Percentiles rank a stretch among this genome's conserved stretches.
phyloP scores from a whole-genome alignment of 352 stramenopile species.

The Phytopythium kandeliae region DNA sequence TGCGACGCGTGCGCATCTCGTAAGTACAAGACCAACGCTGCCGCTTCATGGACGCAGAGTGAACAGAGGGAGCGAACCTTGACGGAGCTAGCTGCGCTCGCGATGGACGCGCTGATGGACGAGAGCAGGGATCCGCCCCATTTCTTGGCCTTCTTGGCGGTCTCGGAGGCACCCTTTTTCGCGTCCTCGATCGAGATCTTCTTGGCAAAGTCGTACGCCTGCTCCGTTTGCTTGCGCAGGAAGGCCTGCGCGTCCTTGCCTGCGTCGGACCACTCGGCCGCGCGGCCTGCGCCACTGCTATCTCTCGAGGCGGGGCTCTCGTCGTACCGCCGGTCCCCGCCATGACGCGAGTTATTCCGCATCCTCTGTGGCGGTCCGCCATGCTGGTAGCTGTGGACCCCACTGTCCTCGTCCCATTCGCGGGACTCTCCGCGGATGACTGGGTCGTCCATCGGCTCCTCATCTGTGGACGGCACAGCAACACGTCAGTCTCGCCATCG shows the following conservation, averaged over 20 bases:
- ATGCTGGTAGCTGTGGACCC: conserved; percentile 21
- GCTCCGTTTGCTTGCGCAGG: conserved; percentile 78
- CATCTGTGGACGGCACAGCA: conserved; percentile 15
- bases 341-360: not conserved
- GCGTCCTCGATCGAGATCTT: conserved; percentile 86
- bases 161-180: conserved; percentile 75
- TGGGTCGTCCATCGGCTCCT: conserved; percentile 15
- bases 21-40: too few relatives aligned
- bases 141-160: conserved; percentile 86
- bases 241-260: conserved; percentile 56
- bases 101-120: conserved; percentile 72
- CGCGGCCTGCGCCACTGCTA: conserved; percentile 2
- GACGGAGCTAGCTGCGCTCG: conserved; percentile 43
- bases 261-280: conserved; percentile 27
- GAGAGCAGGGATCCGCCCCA: conserved; percentile 79
- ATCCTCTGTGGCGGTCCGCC: conserved; percentile 6
- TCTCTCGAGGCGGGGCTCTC: conserved; percentile 8
- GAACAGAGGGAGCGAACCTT: too few relatives aligned
- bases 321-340: conserved; percentile 26
- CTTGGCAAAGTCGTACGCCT: conserved; percentile 85
- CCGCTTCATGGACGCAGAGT: not conserved
- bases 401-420: conserved; percentile 10
- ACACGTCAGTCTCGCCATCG: not conserved
- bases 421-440: conserved; percentile 13
- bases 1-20: too few relatives aligned